Base-by-base conservation (phyloP, 441 rosid species). In the Metrosideros polymorpha region DNA sequence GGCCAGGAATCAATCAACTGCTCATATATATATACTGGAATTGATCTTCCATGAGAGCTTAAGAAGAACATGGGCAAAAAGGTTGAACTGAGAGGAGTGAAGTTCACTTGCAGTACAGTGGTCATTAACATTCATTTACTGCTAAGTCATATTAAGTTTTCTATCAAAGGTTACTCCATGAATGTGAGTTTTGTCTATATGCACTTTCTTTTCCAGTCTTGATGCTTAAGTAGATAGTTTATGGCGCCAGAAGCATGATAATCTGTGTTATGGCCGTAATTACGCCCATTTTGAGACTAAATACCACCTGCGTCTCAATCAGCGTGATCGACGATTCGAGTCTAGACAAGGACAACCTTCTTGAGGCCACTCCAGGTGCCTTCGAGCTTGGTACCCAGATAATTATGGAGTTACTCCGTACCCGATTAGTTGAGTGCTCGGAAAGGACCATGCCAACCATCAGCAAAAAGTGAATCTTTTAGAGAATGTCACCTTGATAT, bases 401-500 rank as follows among this genome's bases (percentile, higher is more conserved):
- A 10, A 35, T 19, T 24, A 6, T 12, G 4, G 5, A 9, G 77
- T 9, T 10, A 19, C 9, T 35, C 25, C 8, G 7, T 39, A 3
- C 6, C 6, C 1, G 8, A 35, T 66, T 66, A 19, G n/a, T 66
- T 8, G n/a, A 71, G n/a, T 10, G 22, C n/a, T 35, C 79, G 12
- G 22, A 39, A 25, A 0, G 79, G 1, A 39, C 79, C 15, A 22
- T 17, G 3, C 8, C 27, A 9, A 5, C 10, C n/a, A 3, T 19
- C 1, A 25, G 45, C 8, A 13, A 71, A 71, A 71, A 71, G 7
- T 3, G 7, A 6, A 39, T 6, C 17, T 71, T 39, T 12, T 6
- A 39, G 15, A 0, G n/a, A 66, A 0, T 1, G n/a, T 19, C n/a
- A 22, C 19, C n/a, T 0, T 0, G 4, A 19, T 10, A 6, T 35